These are phyloP conservation scores for Arthrobotrys megalospora DNA, from an alignment of 2,329 filamentous ascomycete genomes.

Conservation along the genomic window DNA sequence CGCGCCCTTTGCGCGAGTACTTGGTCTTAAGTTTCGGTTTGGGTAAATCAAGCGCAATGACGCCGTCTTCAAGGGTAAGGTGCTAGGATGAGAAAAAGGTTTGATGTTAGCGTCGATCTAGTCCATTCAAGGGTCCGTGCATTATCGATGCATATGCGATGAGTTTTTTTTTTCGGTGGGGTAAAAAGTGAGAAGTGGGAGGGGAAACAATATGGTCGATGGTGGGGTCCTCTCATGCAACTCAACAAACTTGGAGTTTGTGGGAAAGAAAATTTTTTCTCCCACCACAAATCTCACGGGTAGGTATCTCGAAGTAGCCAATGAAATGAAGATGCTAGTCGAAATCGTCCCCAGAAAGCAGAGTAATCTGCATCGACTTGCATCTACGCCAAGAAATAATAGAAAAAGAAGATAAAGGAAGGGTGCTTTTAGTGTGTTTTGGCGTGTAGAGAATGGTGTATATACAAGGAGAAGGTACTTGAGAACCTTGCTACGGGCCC, in stretches of 20 bases:
- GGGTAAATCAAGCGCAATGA: constrained; percentile 56
- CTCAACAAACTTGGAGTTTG: constrained; percentile 50
- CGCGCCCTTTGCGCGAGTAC: constrained; percentile 64
- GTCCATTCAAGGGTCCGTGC: constrained; percentile 42
- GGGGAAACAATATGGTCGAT: constrained; percentile 25
- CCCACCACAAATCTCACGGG: constrained; percentile 39
- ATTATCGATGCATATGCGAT: constrained; percentile 36
- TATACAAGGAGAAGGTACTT: constrained; percentile 56
- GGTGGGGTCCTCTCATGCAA: constrained; percentile 53
- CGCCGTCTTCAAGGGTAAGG: constrained; percentile 56
- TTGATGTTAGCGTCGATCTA: constrained; percentile 49
- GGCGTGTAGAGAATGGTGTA: constrained; percentile 61
- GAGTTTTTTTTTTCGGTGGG: constrained; percentile 51
- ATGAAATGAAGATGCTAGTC: constrained; percentile 58
- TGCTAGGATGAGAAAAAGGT: constrained; percentile 47
- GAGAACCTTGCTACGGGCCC: constrained; percentile 43
- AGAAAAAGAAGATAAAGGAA: constrained; percentile 48
- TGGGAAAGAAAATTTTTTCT: constrained; percentile 52
- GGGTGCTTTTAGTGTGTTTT: constrained; percentile 59
- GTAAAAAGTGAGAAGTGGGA: constrained; percentile 31
- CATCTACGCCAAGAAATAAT: constrained; percentile 61
- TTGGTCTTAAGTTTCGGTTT: constrained; percentile 63
- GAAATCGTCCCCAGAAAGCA: constrained; percentile 39
- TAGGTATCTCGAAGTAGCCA: constrained; percentile 50
- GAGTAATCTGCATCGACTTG: constrained; percentile 40